Evolutionary conservation across 2,329 filamentous ascomycete genomes (phyloP), one percentile per base, ranked within the genome.

Genomic region (Sclerotinia spermophila): DNA sequence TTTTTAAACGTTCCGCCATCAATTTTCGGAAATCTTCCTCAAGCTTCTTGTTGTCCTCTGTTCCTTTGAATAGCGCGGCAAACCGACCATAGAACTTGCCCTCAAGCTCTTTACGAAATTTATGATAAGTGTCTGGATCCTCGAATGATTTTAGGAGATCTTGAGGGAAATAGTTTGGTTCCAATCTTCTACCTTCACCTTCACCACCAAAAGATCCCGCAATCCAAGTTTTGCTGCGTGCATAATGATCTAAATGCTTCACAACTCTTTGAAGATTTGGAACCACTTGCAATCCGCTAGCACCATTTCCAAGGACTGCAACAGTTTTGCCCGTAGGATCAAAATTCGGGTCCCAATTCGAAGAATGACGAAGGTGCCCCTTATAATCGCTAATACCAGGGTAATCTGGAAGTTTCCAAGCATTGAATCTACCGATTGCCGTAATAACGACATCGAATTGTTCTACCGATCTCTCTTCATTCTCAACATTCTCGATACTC

Each of bases 341-440:
- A 71, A 82, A 84, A 51, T 80, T 82, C 13, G 69, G 72, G 89
- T 87, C 81, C 88, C 87, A 90, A 73, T 88, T 83, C 0, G 87
- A 88, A 0, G 87, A 85, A 73, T 90, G 88, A 7, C 86, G 82
- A 0, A 90, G 80, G 0, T 82, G 72, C 0, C 88, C 88, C 76
- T 84, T 61, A 21, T 68, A 74, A 15, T 85, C 80, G n/a, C 61
- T 15, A 38, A 88, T 82, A 0, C 88, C 88, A 1, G 86, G 85
- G 73, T 88, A 89, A 44, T 87, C 80, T 0, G 89, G 89, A 0
- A 90, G 79, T 70, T 84, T 86, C 88, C 88, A 90, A 15, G 83
- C 85, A 75, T 91, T 91, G 80, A 92, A 91, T 48, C 87, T 83
- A 0, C 89, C 90, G 58, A 89, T 86, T 0, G 88, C 88, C 0